Base-by-base conservation (phyloP, 768 basidiomycete species). In the Boletus insuetus region DNA sequence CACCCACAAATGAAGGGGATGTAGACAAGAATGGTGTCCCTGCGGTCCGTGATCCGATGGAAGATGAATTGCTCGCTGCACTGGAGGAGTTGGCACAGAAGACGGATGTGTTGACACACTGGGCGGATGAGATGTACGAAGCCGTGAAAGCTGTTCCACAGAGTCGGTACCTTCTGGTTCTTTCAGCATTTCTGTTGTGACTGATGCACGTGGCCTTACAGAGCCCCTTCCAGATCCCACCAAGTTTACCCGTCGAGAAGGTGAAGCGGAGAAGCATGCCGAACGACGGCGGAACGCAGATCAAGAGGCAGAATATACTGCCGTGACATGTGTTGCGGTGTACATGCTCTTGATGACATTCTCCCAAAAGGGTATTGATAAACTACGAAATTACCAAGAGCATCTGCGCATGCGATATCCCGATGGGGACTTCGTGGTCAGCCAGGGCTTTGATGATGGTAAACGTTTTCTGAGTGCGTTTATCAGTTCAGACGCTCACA, bases 81-180 rank as follows among this genome's bases (percentile, higher is more conserved):
- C 75, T 98, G 41, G 96, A 98, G 67, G 90, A 95, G 59, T 75
- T 95, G 4, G 96, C 95, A 34, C 92, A 97, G 78, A 99, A 98
- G 80, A 96, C 96, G 34, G 86, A 91, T 56, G 94, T 95, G 49
- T 74, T 98, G 55, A 89, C 90, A 53, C 87, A 90, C 57, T 96
- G 94, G 84, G 97, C 91, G 20, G 96, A 98, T 60, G 89, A 94
- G 77, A 87, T 97, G 82, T 90, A 91, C 63, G 90, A 91, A 63
- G 86, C 84, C 65, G 89, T 94, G 26, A 92, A 92, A 69, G 87
- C 85, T 16, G 77, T 90, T 35, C 89, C 91, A 20, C 86, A 91
- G 71, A 91, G 89, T 92, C 62, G 39, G 89, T 79, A 54, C 24
- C 31, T 46, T 16, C 26, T 34, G 6, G n/a, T 20, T 47, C 3